A percentile compares a stretch with the other conserved stretches of the same genome.
Evolutionary conservation across 2,329 filamentous ascomycete species (phyloP).

Genomic region (Berkeleyomyces rouxiae): DNA sequence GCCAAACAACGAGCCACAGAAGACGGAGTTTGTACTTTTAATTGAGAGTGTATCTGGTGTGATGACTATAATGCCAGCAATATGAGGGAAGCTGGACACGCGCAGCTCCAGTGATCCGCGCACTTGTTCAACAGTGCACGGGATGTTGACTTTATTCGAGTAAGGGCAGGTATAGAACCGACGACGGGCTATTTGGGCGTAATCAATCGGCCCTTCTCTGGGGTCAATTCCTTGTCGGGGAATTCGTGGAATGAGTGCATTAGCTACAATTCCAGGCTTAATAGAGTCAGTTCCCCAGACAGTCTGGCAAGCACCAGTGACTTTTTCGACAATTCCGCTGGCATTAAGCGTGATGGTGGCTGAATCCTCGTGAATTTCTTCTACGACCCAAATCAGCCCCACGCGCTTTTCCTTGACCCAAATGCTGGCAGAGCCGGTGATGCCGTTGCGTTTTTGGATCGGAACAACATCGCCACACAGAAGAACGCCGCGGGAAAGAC

Average conservation of each 20-base stretch:
- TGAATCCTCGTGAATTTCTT: slow-evolving; percentile 93
- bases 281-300: slow-evolving; percentile 69
- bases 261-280: slow-evolving; percentile 54
- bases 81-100: slow-evolving; percentile 89
- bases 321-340: slow-evolving; percentile 52
- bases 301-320: slow-evolving; percentile 58
- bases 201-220: slow-evolving; percentile 58
- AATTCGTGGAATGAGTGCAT: slow-evolving; percentile 63
- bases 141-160: slow-evolving; percentile 61
- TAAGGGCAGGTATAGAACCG: slow-evolving; percentile 78
- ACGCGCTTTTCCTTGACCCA: slow-evolving; percentile 98
- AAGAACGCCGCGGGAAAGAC: slow-evolving; percentile 72
- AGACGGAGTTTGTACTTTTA: slow-evolving; percentile 86
- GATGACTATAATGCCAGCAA: slow-evolving; percentile 89
- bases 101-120: slow-evolving; percentile 55
- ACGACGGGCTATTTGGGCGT: slow-evolving; percentile 52
- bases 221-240: slow-evolving; percentile 58
- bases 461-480: slow-evolving; percentile 96
- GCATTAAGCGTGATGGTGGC: slow-evolving; percentile 63
- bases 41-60: slow-evolving; percentile 63
- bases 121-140: slow-evolving; percentile 62
- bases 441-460: slow-evolving; percentile 87
- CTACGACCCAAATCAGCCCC: slow-evolving; percentile 90
- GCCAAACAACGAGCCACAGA: slow-evolving; percentile 83
- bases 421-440: slow-evolving; percentile 78